Percentiles rank a stretch among this genome's conserved stretches.
These are phyloP conservation scores for Aquilaria agallochum DNA, from an alignment of 441 rosid species.

Conservation along the genomic window DNA sequence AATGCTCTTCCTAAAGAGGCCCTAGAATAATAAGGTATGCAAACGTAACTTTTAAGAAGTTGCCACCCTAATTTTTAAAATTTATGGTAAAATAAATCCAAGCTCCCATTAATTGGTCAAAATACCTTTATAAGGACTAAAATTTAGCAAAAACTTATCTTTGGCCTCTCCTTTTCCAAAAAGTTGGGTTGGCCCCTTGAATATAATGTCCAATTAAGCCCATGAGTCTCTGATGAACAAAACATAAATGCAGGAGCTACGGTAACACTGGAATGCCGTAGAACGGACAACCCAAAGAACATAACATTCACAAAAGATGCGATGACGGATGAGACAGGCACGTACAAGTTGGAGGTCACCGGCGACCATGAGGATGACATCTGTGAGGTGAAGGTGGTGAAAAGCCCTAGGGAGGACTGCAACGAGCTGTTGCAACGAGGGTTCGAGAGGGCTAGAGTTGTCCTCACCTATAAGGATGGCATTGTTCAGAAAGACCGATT, in stretches of 20 bases:
- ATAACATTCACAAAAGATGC: conserved; percentile 15
- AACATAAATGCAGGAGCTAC: conserved; percentile 17
- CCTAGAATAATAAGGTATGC: too few species aligned
- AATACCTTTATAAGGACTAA: too few species aligned
- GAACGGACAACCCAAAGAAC: conserved; percentile 4
- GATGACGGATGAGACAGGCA: conserved; percentile 19
- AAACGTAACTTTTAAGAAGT: too few species aligned
- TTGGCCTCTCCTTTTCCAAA: too few species aligned
- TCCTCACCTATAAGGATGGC: conserved; percentile 31
- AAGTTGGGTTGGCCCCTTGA: too few species aligned
- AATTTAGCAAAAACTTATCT: too few species aligned
- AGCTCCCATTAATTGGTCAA: too few species aligned
- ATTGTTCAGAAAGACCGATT: conserved; percentile 16
- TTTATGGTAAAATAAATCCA: too few species aligned
- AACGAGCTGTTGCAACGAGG: conserved; percentile 2
- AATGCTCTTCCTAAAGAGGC: too few species aligned
- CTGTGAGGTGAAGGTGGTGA: conserved; percentile 26
- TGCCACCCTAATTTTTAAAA: too few species aligned
- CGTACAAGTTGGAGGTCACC: conserved; percentile 20
- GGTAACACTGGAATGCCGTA: conserved; percentile 34
- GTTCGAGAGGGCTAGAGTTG: conserved; percentile 21
- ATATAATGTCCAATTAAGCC: too few species aligned
- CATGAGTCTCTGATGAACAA: too few species aligned
- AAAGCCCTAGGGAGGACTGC: conserved; percentile 32
- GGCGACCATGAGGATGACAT: conserved; percentile 45